Conservation (phyloP, 441 rosid species). For the Populus hybrid region DNA sequence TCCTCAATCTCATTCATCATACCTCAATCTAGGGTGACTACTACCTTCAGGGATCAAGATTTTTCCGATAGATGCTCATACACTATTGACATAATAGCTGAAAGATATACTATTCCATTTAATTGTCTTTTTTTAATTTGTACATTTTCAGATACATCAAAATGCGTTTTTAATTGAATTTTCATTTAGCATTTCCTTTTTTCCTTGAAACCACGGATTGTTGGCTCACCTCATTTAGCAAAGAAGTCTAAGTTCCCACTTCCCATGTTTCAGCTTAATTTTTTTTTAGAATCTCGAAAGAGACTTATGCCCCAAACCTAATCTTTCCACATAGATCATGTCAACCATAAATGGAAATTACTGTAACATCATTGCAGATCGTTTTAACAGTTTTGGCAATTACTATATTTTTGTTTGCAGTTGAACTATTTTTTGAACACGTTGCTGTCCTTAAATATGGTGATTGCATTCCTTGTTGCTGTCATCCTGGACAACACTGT, state of each 20-base stretch:
- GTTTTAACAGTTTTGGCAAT: not conserved
- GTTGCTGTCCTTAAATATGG: constrained; percentile 71
- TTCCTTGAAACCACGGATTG: not conserved
- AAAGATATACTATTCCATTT: not conserved
- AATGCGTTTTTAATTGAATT: not conserved
- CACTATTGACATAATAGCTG: not conserved
- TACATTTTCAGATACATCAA: not conserved
- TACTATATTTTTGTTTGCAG: constrained; percentile 36
- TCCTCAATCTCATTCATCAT: not conserved
- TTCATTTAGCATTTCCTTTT: not conserved
- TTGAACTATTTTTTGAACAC: constrained; percentile 87
- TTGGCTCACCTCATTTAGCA: not conserved
- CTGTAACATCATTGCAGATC: not conserved
- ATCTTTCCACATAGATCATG: not conserved
- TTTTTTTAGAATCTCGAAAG: not conserved
- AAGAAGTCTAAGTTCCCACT: not conserved
- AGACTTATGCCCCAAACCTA: not conserved
- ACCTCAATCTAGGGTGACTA: not conserved
- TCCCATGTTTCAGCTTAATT: not conserved
- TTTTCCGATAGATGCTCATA: not conserved
- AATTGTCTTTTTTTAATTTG: not conserved
- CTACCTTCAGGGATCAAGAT: not conserved
- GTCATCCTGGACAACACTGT: constrained; percentile 87
- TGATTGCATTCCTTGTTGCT: constrained; percentile 88
- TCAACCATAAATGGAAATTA: not conserved